These are phyloP conservation scores for Tuber borchii DNA, from an alignment of 495 filamentous ascomycete genomes.

Conservation along the genomic window DNA sequence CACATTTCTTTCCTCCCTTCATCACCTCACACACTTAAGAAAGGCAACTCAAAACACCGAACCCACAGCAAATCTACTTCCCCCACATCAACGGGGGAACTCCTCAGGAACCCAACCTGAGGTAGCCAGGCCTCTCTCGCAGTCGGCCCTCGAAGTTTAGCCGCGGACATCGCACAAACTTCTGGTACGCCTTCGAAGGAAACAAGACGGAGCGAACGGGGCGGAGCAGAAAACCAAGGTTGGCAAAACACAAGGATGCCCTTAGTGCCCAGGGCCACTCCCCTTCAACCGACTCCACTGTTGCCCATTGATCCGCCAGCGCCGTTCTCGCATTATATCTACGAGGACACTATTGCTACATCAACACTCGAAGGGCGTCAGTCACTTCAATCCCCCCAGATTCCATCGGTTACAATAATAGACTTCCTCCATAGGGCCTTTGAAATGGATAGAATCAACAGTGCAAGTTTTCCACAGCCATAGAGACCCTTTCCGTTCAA, in stretches of 20 bases:
- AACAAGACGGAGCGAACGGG: neutral
- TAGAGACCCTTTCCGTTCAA: neutral
- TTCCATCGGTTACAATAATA: neutral
- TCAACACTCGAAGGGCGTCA: neutral
- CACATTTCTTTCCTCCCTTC: neutral
- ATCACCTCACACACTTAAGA: neutral
- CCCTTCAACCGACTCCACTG: neutral
- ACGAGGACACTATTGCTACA: neutral
- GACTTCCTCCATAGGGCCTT: neutral
- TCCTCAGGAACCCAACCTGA: neutral
- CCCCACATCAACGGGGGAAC: neutral
- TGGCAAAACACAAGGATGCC: neutral
- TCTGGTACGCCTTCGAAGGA: neutral
- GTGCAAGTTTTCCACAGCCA: constrained; percentile 11
- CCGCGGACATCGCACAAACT: neutral
- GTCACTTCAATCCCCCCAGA: neutral
- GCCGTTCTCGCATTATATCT: neutral
- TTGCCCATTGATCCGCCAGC: neutral
- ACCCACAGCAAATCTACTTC: neutral
- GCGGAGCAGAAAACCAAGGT: neutral
- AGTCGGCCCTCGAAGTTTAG: neutral
- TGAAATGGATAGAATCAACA: constrained; percentile 10
- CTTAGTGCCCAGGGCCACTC: neutral
- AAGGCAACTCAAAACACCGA: neutral
- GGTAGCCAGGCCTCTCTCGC: neutral